Percentiles rank a stretch among this genome's conserved stretches.
phyloP scores from a whole-genome alignment of 208 protist species.

The Acanthamoeba triangularis region DNA sequence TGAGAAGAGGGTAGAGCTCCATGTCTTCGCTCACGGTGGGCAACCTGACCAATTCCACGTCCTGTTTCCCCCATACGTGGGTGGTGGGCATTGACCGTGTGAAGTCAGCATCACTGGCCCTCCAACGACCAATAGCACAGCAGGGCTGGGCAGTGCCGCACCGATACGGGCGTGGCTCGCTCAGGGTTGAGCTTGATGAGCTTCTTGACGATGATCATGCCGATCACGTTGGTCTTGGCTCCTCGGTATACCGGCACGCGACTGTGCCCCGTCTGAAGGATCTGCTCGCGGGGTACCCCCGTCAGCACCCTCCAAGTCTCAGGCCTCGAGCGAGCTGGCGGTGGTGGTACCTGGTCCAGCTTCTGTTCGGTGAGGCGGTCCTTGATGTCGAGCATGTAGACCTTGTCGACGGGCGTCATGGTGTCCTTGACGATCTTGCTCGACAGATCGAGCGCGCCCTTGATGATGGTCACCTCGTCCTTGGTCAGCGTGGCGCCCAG shows the following conservation, averaged over 20 bases:
- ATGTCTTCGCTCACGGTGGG: constrained; percentile 76
- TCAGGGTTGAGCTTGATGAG: constrained; percentile 88
- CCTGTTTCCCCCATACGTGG: no score
- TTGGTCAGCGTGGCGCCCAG: constrained; percentile 55
- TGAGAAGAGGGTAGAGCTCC: constrained; percentile 77
- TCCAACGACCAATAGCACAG: no score
- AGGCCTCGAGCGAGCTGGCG: not conserved
- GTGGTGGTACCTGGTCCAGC: constrained; percentile 78
- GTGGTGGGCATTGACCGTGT: no score
- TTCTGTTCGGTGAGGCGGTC: constrained; percentile 44
- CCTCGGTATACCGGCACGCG: constrained; percentile 94
- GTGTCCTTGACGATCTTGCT: constrained; percentile 82
- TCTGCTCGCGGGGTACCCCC: no score
- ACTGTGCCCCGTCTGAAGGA: constrained; percentile 91
- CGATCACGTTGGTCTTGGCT: constrained; percentile 92
- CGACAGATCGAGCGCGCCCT: constrained; percentile 82
- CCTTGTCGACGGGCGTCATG: constrained; percentile 84
- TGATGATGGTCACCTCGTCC: constrained; percentile 55
- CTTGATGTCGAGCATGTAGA: constrained; percentile 80
- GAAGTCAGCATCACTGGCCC: no score
- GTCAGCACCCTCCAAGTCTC: no score
- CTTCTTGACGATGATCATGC: constrained; percentile 93
- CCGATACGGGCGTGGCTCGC: no score
- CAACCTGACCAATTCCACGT: constrained; percentile 61
- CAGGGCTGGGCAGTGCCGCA: no score